phyloP scores from a whole-genome alignment of 2,329 filamentous ascomycete genomes.

The Stachybotrys echinatus region DNA sequence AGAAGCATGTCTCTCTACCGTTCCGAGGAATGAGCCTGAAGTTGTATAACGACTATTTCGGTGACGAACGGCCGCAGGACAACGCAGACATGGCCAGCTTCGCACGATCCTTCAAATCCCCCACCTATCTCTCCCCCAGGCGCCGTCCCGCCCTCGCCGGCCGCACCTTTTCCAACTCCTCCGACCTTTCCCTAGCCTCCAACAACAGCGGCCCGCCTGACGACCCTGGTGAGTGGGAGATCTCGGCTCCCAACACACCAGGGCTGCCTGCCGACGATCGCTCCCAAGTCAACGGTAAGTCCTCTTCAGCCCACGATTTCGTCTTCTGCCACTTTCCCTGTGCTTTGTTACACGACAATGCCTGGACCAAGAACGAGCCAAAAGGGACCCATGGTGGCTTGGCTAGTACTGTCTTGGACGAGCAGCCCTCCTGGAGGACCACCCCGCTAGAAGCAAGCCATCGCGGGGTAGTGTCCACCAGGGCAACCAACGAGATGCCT shows the following conservation, averaged over 20 bases:
- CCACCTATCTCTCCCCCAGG: conserved; percentile 35
- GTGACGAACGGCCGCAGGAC: neutral
- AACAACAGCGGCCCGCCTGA: conserved; percentile 21
- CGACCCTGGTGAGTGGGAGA: conserved; percentile 18
- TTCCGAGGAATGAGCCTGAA: conserved; percentile 1
- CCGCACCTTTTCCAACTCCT: conserved; percentile 41
- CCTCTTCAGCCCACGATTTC: neutral
- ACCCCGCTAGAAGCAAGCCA: conserved; percentile 7
- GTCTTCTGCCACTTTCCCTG: neutral
- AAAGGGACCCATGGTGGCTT: neutral
- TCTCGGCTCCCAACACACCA: conserved; percentile 23
- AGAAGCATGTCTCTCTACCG: neutral
- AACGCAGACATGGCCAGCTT: conserved; percentile 38
- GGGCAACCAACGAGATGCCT: neutral
- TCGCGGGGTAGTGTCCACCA: conserved; percentile 15
- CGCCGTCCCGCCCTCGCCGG: conserved; percentile 38
- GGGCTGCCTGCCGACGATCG: conserved; percentile 8
- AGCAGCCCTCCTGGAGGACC: neutral
- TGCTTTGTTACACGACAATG: neutral
- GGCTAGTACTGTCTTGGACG: neutral
- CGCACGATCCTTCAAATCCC: conserved; percentile 42
- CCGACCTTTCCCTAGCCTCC: conserved; percentile 33
- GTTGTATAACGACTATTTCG: neutral
- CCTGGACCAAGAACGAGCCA: neutral
- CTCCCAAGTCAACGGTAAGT: conserved; percentile 9